Evolutionary conservation across 768 basidiomycete species (phyloP).

Genomic region (Melanogaster broomeanus): DNA sequence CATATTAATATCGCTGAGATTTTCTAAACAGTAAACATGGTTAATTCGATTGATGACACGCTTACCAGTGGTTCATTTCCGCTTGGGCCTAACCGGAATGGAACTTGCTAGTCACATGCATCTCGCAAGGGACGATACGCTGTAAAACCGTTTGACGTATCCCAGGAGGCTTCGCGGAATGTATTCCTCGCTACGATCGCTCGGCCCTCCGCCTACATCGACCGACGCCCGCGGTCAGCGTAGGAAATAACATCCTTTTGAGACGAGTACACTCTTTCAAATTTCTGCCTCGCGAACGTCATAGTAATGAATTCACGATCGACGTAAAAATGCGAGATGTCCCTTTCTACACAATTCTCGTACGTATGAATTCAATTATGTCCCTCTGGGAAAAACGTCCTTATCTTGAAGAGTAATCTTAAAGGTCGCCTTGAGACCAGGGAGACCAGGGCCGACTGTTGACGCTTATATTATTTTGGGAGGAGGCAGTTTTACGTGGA

Average conservation of each 20-base stretch:
- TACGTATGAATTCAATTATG: background rate
- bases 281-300: too few species aligned
- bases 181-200: background rate
- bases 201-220: background rate
- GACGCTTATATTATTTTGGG: slow-evolving; percentile 2
- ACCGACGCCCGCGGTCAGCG: background rate
- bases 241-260: background rate
- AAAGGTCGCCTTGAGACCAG: too few species aligned
- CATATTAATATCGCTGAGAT: background rate
- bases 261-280: background rate
- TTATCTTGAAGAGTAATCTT: slow-evolving; percentile 7
- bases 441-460: slow-evolving; percentile 10
- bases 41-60: background rate
- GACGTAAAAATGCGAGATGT: slow-evolving; percentile 10
- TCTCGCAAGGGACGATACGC: background rate
- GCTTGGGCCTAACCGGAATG: background rate
- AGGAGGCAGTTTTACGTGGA: slow-evolving; percentile 21
- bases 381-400: slow-evolving; percentile 16
- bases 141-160: background rate
- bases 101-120: background rate
- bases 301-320: too few species aligned
- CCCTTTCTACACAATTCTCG: slow-evolving; percentile 1
- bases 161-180: background rate
- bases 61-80: background rate
- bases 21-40: background rate